Evolutionary conservation across 345 rosid species (phyloP).

Genomic region (Erucastrum elatum): DNA sequence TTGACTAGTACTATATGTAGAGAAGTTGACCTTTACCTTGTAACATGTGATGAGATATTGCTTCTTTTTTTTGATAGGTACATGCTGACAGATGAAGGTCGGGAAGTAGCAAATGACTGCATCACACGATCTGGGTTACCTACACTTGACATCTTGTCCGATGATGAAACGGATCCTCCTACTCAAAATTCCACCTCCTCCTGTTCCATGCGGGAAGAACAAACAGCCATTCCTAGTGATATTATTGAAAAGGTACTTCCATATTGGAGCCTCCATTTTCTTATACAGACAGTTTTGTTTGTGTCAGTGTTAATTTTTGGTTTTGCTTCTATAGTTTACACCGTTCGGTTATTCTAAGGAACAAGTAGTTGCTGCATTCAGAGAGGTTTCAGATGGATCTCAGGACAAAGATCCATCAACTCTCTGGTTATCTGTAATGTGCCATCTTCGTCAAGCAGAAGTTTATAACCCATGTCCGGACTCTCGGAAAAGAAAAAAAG

Average conservation of each 20-base stretch:
- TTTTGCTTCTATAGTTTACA: conserved; percentile 46
- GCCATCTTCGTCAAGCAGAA: conserved; percentile 68
- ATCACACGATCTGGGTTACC: conserved; percentile 62
- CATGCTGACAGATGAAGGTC: conserved; percentile 85
- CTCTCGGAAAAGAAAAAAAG: conserved; percentile 36
- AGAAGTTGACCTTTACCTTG: conserved; percentile 12
- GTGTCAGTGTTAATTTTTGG: background rate
- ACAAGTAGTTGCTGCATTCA: conserved; percentile 53
- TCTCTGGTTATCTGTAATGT: conserved; percentile 63
- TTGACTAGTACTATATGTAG: conserved; percentile 8
- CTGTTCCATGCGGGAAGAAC: conserved; percentile 22
- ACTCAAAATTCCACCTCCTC: conserved; percentile 37
- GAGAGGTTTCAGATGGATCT: conserved; percentile 62
- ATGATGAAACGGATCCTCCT: conserved; percentile 35
- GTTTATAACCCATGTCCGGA: conserved; percentile 47
- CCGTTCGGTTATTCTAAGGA: conserved; percentile 67
- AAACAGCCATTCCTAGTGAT: conserved; percentile 31
- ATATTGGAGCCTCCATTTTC: background rate
- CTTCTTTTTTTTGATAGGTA: conserved; percentile 44
- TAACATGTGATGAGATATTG: background rate
- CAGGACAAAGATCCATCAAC: conserved; percentile 55
- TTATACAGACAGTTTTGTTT: background rate
- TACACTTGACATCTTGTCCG: conserved; percentile 41
- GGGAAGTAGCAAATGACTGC: conserved; percentile 71
- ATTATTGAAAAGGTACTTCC: conserved; percentile 35